Base-by-base conservation (phyloP, 108 stramenopile species). In the Epipyxis sp. region DNA sequence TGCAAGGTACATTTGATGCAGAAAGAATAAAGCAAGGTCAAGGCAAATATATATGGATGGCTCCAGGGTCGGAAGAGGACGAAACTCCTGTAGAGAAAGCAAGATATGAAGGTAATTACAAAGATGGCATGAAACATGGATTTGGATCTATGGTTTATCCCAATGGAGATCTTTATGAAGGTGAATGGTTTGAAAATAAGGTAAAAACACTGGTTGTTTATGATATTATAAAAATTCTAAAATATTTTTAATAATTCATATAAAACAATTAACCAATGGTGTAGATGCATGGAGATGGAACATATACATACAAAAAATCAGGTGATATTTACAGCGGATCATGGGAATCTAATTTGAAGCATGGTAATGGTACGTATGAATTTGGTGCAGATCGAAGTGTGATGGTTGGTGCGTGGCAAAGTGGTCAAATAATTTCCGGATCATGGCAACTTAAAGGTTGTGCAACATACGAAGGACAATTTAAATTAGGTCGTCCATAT, bases 141-240 rank as follows among this genome's bases (percentile, higher is more conserved):
- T 44, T 58, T 27, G 86, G 86, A 2, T 78, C 72, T 42, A 87
- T 87, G 83, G 81, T 79, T 1, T 86, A 78, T 32, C 86, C 86
- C 1, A 87, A 87, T 69, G 86, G 86, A 27, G 86, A 87, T 40
- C 39, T 39, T 30, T 87, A 86, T 59, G 79, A 81, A 54, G 86
- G 86, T 25, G 81, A 82, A 42, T 87, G 85, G 85, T 42, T 74
- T 35, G 71, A 83, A 42, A 71, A 77, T 27, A 83, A 82, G 69
- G 0, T 25, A 25, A 42, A 59, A n/a, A n/a, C n/a, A n/a, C n/a
- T n/a, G n/a, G n/a, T n/a, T n/a, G n/a, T n/a, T n/a, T n/a, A n/a
- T n/a, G n/a, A n/a, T n/a, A n/a, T n/a, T n/a, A n/a, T n/a, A n/a
- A n/a, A n/a, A n/a, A n/a, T 57, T 57, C 25, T 57, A n/a, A 57